Evolutionary conservation across 495 filamentous ascomycete species (phyloP).

Genomic region (Talaromyces stipitatus): DNA sequence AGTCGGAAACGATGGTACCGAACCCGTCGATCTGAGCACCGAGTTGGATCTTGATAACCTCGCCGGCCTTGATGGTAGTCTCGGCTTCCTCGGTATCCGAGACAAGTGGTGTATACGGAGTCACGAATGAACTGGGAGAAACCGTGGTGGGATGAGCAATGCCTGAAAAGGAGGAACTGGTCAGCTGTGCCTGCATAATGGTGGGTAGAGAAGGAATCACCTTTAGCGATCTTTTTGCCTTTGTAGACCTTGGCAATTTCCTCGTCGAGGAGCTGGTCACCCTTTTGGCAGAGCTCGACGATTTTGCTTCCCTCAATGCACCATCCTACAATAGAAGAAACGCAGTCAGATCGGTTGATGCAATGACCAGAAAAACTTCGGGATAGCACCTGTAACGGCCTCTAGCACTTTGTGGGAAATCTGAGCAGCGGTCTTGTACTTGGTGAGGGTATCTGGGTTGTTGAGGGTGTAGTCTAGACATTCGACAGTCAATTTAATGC

Average conservation of each 20-base stretch:
- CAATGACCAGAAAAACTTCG: not conserved
- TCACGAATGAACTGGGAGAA: slow-evolving; percentile 89
- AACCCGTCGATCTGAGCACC: slow-evolving; percentile 98
- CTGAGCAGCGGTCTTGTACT: slow-evolving; percentile 92
- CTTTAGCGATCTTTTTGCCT: slow-evolving; percentile 93
- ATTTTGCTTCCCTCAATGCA: slow-evolving; percentile 86
- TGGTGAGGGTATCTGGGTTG: slow-evolving; percentile 96
- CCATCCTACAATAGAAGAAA: slow-evolving; percentile 43
- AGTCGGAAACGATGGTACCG: slow-evolving; percentile 93
- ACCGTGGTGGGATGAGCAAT: slow-evolving; percentile 91
- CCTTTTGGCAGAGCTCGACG: slow-evolving; percentile 84
- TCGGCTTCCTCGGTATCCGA: slow-evolving; percentile 79
- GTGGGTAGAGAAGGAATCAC: slow-evolving; percentile 31
- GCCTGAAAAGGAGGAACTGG: slow-evolving; percentile 37
- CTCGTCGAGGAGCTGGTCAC: slow-evolving; percentile 89
- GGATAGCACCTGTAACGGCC: slow-evolving; percentile 57
- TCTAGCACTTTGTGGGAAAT: slow-evolving; percentile 95
- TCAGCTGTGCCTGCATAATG: not conserved
- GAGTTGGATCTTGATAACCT: slow-evolving; percentile 91
- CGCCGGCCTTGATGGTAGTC: slow-evolving; percentile 67
- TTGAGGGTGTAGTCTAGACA: slow-evolving; percentile 79
- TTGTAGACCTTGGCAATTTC: slow-evolving; percentile 95
- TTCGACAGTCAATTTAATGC: not conserved
- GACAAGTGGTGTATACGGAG: slow-evolving; percentile 87
- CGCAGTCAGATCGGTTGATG: not conserved